These are phyloP conservation scores for Penicillium glabrum DNA, from an alignment of 2,329 filamentous ascomycete species.

Conservation along the genomic window DNA sequence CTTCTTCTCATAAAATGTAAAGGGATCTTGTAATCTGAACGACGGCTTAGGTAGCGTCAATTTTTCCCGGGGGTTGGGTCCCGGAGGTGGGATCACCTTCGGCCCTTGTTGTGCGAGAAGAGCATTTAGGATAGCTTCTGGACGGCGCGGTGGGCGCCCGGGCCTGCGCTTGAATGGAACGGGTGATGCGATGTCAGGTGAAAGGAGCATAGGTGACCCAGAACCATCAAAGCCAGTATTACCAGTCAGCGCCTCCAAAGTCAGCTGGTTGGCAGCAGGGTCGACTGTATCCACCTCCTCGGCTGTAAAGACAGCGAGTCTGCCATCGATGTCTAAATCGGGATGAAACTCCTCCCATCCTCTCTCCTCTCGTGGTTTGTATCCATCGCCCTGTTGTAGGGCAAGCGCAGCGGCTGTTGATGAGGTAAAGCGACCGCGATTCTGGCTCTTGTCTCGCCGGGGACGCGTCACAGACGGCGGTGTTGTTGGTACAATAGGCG, in stretches of 20 bases:
- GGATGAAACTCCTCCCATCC: slow-evolving; percentile 98
- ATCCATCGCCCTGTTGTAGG: slow-evolving; percentile 88
- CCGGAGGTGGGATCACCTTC: slow-evolving; percentile 48
- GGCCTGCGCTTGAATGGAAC: slow-evolving; percentile 59
- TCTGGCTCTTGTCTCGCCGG: slow-evolving; percentile 43
- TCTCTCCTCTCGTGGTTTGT: slow-evolving; percentile 94
- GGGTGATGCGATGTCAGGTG: slow-evolving; percentile 33
- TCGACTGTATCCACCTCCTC: slow-evolving; percentile 80
- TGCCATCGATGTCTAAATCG: slow-evolving; percentile 83
- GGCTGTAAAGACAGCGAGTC: slow-evolving; percentile 74
- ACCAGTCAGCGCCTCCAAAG: slow-evolving; percentile 29
- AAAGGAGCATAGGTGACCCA: slow-evolving; percentile 43
- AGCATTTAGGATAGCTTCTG: slow-evolving; percentile 61
- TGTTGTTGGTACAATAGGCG: slow-evolving; percentile 34
- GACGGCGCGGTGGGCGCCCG: slow-evolving; percentile 64
- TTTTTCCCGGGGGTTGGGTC: slow-evolving; percentile 50
- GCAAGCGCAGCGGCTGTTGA: slow-evolving; percentile 83
- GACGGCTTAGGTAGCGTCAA: slow-evolving; percentile 51
- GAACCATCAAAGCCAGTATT: slow-evolving; percentile 32
- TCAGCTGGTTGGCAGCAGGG: slow-evolving; percentile 48
- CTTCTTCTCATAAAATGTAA: slow-evolving; percentile 68
- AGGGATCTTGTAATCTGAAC: slow-evolving; percentile 49
- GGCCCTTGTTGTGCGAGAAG: slow-evolving; percentile 60
- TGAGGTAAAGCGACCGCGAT: slow-evolving; percentile 73
- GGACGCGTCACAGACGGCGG: slow-evolving; percentile 40